Evolutionary conservation across 2,329 filamentous ascomycete species (phyloP).

Genomic region (Nannizzia gypsea): DNA sequence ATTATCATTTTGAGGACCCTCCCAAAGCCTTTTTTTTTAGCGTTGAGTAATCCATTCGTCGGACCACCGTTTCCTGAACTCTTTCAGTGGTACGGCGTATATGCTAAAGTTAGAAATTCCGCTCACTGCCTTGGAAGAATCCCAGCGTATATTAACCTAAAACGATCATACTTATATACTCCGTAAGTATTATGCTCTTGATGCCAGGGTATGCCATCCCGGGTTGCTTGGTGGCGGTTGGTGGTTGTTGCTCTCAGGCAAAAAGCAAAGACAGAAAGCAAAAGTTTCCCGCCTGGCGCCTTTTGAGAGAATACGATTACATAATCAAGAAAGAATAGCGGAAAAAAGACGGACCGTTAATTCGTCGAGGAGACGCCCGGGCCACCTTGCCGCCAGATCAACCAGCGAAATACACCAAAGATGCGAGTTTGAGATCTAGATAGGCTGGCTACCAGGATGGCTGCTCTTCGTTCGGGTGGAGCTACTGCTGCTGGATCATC

Average conservation of each 20-base stretch:
- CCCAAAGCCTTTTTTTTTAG: neutral
- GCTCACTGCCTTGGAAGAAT: neutral
- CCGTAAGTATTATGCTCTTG: too few relatives aligned
- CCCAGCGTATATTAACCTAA: neutral
- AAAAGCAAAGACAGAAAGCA: neutral
- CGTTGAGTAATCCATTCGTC: neutral
- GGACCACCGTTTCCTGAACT: neutral
- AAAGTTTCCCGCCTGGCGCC: neutral
- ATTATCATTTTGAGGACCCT: too few relatives aligned
- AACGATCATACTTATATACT: neutral
- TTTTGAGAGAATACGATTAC: neutral
- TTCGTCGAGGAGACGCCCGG: neutral
- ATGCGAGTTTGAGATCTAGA: neutral
- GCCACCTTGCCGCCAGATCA: too few relatives aligned
- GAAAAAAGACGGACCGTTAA: neutral
- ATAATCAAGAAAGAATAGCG: neutral
- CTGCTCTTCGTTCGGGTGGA: conserved; percentile 5
- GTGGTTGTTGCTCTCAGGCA: neutral
- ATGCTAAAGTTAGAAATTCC: neutral
- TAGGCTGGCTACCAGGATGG: neutral
- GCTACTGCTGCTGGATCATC: neutral
- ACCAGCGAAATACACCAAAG: neutral
- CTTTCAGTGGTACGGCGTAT: neutral
- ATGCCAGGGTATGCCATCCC: neutral
- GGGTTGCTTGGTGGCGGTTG: neutral